These are phyloP conservation scores for Stevia rebaudiana DNA, from an alignment of 140 eudicot genomes.

Conservation along the genomic window DNA sequence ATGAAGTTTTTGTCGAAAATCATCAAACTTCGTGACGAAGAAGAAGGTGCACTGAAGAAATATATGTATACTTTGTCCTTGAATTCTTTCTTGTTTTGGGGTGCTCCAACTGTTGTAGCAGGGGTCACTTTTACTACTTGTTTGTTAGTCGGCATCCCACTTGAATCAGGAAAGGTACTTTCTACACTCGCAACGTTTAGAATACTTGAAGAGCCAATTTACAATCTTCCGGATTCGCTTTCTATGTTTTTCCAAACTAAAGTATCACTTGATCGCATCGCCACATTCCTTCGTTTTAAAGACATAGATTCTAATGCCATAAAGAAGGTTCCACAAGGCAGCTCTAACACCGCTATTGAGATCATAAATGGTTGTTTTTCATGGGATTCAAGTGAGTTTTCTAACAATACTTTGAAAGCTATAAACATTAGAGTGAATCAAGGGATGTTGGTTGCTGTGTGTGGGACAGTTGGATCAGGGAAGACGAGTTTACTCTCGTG, in stretches of 20 bases:
- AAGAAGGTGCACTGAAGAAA: conserved; percentile 52
- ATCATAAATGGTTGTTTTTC: conserved; percentile 47
- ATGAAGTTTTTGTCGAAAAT: conserved; percentile 77
- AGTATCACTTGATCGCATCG: conserved; percentile 76
- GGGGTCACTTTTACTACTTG: conserved; percentile 63
- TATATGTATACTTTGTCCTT: conserved; percentile 41
- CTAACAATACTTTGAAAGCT: conserved; percentile 49
- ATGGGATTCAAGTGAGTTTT: conserved; percentile 44
- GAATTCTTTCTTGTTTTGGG: conserved; percentile 47
- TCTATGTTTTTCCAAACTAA: conserved; percentile 64
- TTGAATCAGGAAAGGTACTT: conserved; percentile 73
- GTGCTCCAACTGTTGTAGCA: conserved; percentile 68
- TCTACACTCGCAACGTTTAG: conserved; percentile 72
- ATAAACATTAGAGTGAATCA: conserved; percentile 34
- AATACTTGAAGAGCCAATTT: conserved; percentile 64
- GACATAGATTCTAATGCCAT: conserved; percentile 44
- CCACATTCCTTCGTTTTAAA: conserved; percentile 52
- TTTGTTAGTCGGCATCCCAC: conserved; percentile 53
- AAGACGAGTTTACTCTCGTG: conserved; percentile 70
- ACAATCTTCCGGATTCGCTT: conserved; percentile 58
- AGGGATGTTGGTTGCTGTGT: conserved; percentile 61
- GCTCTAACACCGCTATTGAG: conserved; percentile 47
- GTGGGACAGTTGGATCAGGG: conserved; percentile 81
- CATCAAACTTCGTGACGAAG: conserved; percentile 37
- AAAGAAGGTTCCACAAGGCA: conserved; percentile 42